These are phyloP conservation scores for Hymenoscyphus scutula DNA, from an alignment of 2,329 filamentous ascomycete genomes.

Conservation along the genomic window DNA sequence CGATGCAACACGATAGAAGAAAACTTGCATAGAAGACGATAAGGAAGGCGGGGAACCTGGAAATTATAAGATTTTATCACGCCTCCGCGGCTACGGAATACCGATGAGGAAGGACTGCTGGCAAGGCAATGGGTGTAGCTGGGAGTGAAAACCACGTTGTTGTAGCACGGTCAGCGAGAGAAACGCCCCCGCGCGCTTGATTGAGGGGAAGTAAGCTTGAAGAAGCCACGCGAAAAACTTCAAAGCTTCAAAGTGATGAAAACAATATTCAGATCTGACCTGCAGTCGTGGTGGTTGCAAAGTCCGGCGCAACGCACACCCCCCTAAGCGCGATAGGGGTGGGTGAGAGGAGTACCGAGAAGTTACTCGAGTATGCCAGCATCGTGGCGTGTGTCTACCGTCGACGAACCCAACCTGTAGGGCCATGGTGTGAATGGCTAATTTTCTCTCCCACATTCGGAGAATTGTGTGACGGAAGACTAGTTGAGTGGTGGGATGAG, in stretches of 20 bases:
- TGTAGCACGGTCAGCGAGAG: not conserved
- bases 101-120: not conserved
- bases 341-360: not conserved
- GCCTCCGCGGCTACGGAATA: not conserved
- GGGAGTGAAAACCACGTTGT: not conserved
- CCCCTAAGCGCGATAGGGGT: not conserved
- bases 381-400: not conserved
- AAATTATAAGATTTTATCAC: not conserved
- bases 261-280: not conserved
- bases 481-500: not conserved
- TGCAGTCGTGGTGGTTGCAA: not conserved
- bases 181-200: not conserved
- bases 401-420: not conserved
- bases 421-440: not conserved
- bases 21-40: not conserved
- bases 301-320: conserved; percentile 3
- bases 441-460: not conserved
- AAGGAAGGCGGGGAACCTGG: conserved; percentile 4
- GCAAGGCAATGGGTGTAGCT: not conserved
- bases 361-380: not conserved
- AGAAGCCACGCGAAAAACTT: not conserved
- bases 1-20: not conserved
- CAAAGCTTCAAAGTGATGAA: not conserved
- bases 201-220: not conserved
- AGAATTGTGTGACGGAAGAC: conserved; percentile 3